These are phyloP conservation scores for Candida sp. DNA, from an alignment of 1,139 yeast species.

Conservation along the genomic window DNA sequence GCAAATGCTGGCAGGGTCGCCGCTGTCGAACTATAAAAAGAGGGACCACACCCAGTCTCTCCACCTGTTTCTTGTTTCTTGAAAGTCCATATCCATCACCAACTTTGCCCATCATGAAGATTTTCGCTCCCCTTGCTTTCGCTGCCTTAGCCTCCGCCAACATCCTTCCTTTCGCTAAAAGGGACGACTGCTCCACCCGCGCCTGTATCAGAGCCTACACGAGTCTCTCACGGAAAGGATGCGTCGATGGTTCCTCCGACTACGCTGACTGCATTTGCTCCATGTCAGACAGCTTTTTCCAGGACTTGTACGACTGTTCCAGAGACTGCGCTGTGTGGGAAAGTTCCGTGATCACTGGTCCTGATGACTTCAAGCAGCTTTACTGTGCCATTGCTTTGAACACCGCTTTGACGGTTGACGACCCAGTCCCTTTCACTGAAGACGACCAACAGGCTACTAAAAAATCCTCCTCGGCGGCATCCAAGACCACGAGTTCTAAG, in stretches of 20 bases:
- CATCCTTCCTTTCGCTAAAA: neutral
- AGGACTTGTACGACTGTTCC: neutral
- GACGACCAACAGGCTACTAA: neutral
- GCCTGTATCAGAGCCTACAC: neutral
- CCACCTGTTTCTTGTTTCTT: too few relatives aligned
- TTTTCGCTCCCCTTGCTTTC: neutral
- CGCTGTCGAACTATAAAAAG: too few relatives aligned
- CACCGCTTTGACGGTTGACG: neutral
- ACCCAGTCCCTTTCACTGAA: neutral
- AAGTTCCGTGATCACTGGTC: neutral
- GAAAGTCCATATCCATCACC: too few relatives aligned
- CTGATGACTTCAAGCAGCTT: neutral
- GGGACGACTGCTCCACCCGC: neutral
- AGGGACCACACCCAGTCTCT: too few relatives aligned
- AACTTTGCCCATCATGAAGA: neutral
- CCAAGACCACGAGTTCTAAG: neutral
- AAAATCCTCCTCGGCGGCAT: neutral
- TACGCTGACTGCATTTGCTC: neutral
- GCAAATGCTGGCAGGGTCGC: too few relatives aligned
- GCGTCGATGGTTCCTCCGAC: neutral
- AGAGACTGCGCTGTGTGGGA: neutral
- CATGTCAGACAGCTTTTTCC: neutral
- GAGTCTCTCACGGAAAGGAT: neutral
- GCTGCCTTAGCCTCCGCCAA: neutral
- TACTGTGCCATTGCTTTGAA: neutral